Evolutionary conservation across 176 grass and related monocot genomes (phyloP), one percentile per base, ranked within the genome.

Genomic region (Poa pratensis): DNA sequence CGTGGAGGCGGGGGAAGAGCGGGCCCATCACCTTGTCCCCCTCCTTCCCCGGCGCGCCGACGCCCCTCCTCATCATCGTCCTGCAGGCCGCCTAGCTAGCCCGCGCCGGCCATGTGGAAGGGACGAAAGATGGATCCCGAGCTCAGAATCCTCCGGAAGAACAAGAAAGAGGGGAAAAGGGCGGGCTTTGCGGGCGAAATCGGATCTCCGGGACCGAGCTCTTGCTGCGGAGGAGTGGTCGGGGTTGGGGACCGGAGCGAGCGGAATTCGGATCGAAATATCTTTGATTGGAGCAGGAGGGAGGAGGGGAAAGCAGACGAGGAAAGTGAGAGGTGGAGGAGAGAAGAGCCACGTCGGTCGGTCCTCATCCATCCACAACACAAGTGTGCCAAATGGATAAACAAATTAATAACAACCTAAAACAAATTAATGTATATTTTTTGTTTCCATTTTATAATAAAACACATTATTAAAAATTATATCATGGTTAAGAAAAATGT

Each of bases 1-100:
- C 91, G 79, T 99, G 96, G 65, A 99, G 88, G 80, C 96, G 80
- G 9, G 96, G 96, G 90, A 99, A 99, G 50, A 98, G 87, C 42
- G 96, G 96, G 20, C 85, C 91, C 83, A 77, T 90, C 49, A 86
- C 84, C 78, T 88, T 92, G 40, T 89, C 86, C 60, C 90, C 87
- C 7, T 92, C 96, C 80, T 75, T 82, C 37, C 42, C 84, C 86
- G 20, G 40, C 65, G 9, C 84, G 16, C 53, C 78, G 8, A 64
- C 84, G 82, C 84, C 77, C 89, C 76, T 88, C 88, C 74, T 79
- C 80, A 22, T 42, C 77, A 16, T 7, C 61, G 13, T 5, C 3
- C n/a, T n/a, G 13, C 62, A 11, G 59, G 12, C 61, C 40, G 1
- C 20, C 0, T 13, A 45, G 39, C 68, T 3, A 24, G 13, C n/a